These are phyloP conservation scores for Hirsutella rhossiliensis DNA, from an alignment of 2,329 filamentous ascomycete species.

Conservation along the genomic window DNA sequence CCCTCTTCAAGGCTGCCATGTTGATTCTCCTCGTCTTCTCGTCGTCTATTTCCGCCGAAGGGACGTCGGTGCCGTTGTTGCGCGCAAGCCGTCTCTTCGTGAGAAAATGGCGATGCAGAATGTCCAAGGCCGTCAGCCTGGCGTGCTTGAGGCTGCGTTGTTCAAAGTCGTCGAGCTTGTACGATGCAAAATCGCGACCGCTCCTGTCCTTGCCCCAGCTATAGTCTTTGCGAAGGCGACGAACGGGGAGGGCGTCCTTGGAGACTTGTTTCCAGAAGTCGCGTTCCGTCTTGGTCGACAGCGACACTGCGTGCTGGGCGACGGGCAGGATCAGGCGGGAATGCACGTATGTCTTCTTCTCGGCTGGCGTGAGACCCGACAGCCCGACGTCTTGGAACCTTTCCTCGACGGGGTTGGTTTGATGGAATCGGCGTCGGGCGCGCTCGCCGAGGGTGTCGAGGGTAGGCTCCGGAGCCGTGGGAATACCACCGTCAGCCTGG, in stretches of 20 bases:
- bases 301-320: slow-evolving; percentile 19
- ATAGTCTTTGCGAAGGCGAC: slow-evolving; percentile 26
- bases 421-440: slow-evolving; percentile 33
- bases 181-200: slow-evolving; percentile 36
- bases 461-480: slow-evolving; percentile 7
- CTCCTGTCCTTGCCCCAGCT: slow-evolving; percentile 38
- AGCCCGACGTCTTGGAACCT: slow-evolving; percentile 31
- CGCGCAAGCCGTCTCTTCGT: slow-evolving; percentile 20
- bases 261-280: slow-evolving; percentile 46
- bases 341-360: slow-evolving; percentile 37
- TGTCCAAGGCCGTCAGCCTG: slow-evolving; percentile 28
- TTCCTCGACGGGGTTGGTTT: slow-evolving; percentile 36
- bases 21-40: slow-evolving; percentile 35
- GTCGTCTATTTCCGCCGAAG: slow-evolving; percentile 27
- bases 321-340: slow-evolving; percentile 31
- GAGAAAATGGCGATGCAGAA: slow-evolving; percentile 32
- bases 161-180: slow-evolving; percentile 32
- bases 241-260: slow-evolving; percentile 38
- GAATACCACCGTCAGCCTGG: too few relatives aligned
- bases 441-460: slow-evolving; percentile 36
- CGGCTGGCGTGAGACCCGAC: slow-evolving; percentile 30
- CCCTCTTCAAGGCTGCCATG: slow-evolving; percentile 37
- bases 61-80: slow-evolving; percentile 12
- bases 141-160: slow-evolving; percentile 27
- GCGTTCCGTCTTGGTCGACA: slow-evolving; percentile 36